Evolutionary conservation across 495 filamentous ascomycete genomes (phyloP), one percentile per base, ranked within the genome.

Genomic region (Cladorrhinum samala): DNA sequence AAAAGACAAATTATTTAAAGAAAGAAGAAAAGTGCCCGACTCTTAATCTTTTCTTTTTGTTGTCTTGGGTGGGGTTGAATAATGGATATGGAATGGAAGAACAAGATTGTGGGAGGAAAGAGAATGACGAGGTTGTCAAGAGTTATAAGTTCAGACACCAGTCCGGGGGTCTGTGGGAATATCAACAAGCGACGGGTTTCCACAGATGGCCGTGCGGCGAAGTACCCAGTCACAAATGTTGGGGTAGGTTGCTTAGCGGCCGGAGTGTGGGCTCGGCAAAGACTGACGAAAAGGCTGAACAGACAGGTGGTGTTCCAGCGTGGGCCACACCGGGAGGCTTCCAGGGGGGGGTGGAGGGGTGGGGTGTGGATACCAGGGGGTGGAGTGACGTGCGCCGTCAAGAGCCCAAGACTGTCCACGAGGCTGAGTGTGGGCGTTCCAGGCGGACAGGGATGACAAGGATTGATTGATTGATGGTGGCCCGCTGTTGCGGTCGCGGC

Each of bases 371-470:
- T 41, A 43, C 41, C n/a, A 41, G 17, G 4, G 17, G 4, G 11
- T 13, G 49, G 51, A 58, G 64, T 67, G 66, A 67, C 61, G 64
- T 67, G 62, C 60, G 11, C 27, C 11, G 27, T 33, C 27, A 33
- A 33, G 11, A 33, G 27, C 27, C 27, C 27, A 33, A 33, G 27
- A 51, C 49, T 47, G 61, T 50, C 47, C 66, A 68, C 66, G 66
- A 65, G 66, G 66, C 64, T 67, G 66, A 67, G 66, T 42, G 52
- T 54, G 55, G 59, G 17, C 54, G 55, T 39, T 56, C 58, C 60
- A 68, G 65, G 65, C 51, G 60, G 62, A 62, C 65, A 68, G 60
- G 64, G 64, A 58, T 43, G 49, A 46, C 50, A 51, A 57, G 56
- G 59, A 52, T 54, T 50, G 46, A 19, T 46, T 46, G 33, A 46